Evolutionary conservation across 148 eudicot genomes (phyloP), one percentile per base, ranked within the genome.

Genomic region (Rhododendron vialii): DNA sequence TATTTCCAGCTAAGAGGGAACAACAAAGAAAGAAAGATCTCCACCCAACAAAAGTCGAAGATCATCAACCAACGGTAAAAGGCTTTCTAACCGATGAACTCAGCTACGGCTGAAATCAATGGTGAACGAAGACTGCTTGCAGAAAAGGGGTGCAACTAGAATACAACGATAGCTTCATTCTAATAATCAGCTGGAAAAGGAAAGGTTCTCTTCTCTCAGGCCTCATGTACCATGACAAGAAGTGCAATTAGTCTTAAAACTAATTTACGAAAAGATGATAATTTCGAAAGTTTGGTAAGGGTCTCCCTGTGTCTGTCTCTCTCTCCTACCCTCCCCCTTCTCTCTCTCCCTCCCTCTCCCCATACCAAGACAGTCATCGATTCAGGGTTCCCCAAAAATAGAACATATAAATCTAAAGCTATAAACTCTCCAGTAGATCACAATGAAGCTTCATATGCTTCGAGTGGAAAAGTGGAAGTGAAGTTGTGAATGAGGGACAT

Each of bases 31-130:
- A 80, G 35, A 69, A 13, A 28, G 36, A 38, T 30, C 84, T 53
- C 61, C 30, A 78, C 59, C 47, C 80, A 77, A 45, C 5, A 57
- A 84, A 82, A 80, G 67, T 36, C 80, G 30, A 81, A 86, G 24
- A 50, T 36, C 80, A 51, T 38, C 48, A 17, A 75, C 50, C 50
- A 50, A 82, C 28, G 26, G 33, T 9, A 63, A 63, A 82, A 24
- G 41, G 84, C 76, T 82, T 82, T 20, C 26, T n/a, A 82, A 18
- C 73, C 43, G 13, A 14, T 10, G 22, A 41, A 38, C 24, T 41
- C 36, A 83, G 78, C 26, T 47, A 14, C 5, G 20, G 35, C n/a
- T 7, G 26, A 3, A 78, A 45, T 22, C 45, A 2, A 22, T 78
- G 8, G 9, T 43, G 7, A 18, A 59, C 26, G 22, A 17, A 36